Evolutionary conservation across 2,329 filamentous ascomycete species (phyloP).

Genomic region (Penicillium digitatum): DNA sequence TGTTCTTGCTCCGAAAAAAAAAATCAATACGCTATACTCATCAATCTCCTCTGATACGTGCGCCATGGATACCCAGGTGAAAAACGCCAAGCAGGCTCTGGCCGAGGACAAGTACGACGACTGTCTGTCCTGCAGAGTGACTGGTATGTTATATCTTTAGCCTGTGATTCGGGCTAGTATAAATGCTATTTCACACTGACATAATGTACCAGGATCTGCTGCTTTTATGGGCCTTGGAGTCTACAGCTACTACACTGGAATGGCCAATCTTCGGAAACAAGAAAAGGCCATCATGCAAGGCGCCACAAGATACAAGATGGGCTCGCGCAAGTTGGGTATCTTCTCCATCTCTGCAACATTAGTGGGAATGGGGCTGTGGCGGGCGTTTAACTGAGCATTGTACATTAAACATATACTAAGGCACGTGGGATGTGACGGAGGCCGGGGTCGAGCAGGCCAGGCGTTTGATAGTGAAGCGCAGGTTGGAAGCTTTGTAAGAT

Average conservation of each 20-base stretch:
- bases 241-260: constrained; percentile 74
- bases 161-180: neutral
- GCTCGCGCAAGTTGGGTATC: constrained; percentile 64
- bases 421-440: neutral
- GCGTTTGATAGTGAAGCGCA: neutral
- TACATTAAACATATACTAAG: neutral
- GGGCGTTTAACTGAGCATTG: constrained; percentile 55
- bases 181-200: constrained; percentile 8
- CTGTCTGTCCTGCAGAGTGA: constrained; percentile 66
- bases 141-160: constrained; percentile 51
- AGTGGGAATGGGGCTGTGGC: constrained; percentile 66
- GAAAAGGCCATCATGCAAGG: constrained; percentile 60
- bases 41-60: constrained; percentile 44
- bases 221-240: constrained; percentile 71
- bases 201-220: constrained; percentile 57
- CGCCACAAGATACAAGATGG: constrained; percentile 68
- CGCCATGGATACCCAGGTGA: constrained; percentile 52
- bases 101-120: constrained; percentile 50
- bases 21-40: constrained; percentile 28
- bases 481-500: constrained; percentile 15
- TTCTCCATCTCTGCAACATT: constrained; percentile 63
- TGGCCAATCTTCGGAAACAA: constrained; percentile 65
- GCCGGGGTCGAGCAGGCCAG: neutral
- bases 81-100: constrained; percentile 58
- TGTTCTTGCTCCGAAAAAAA: neutral